Conservation (phyloP, 2,329 filamentous ascomycete species). For the Parastagonospora nodorum region DNA sequence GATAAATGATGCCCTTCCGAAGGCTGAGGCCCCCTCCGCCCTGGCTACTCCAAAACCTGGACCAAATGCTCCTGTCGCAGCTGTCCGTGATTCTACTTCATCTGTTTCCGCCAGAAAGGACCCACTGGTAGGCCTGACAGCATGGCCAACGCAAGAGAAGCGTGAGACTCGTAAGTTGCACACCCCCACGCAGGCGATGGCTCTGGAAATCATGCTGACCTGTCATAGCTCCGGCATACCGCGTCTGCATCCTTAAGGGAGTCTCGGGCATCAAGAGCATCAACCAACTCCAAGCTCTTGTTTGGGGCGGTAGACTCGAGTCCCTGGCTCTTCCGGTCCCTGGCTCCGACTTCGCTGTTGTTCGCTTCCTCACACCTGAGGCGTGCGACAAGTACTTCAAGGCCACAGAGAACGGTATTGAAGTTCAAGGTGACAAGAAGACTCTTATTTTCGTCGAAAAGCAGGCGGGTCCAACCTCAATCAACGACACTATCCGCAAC, state of each 20-base stretch:
- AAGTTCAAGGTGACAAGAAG: constrained; percentile 24
- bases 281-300: constrained; percentile 39
- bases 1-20: constrained; percentile 21
- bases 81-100: no score
- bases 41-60: background rate
- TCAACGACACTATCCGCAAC: constrained; percentile 49
- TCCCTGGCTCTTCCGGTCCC: constrained; percentile 31
- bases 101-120: background rate
- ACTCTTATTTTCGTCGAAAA: constrained; percentile 36
- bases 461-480: constrained; percentile 29
- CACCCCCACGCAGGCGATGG: background rate
- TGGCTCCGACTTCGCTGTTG: constrained; percentile 28
- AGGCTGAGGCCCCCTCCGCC: constrained; percentile 8
- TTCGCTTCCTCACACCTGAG: constrained; percentile 42
- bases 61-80: background rate
- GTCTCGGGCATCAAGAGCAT: constrained; percentile 26
- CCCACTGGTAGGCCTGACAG: constrained; percentile 13
- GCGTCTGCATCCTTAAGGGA: constrained; percentile 35
- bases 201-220: constrained; percentile 10
- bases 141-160: constrained; percentile 38
- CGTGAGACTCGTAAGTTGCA: constrained; percentile 31
- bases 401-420: constrained; percentile 43
- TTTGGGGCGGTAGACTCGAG: constrained; percentile 47
- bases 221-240: constrained; percentile 21
- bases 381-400: constrained; percentile 40